Evolutionary conservation across 495 filamentous ascomycete species (phyloP), one percentile per base, ranked within the genome.

Genomic region (Penicillium soppii): DNA sequence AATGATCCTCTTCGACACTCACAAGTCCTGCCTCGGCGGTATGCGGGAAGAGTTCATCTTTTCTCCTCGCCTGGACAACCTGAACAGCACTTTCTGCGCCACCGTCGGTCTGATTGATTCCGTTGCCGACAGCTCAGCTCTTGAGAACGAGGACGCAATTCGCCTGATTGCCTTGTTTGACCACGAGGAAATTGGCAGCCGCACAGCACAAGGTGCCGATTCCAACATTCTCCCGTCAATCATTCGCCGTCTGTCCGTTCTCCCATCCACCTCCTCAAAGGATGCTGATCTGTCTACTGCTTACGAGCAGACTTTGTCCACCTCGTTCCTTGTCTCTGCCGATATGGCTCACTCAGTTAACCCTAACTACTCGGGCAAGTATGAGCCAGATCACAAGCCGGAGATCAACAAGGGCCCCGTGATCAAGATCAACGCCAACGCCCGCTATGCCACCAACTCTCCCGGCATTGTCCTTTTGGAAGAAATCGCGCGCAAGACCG

Each of bases 381-480:
- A 97, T 69, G 94, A 99, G 74, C 66, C 81, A 30, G 85, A 88
- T 53, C 94, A 97, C 71, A 82, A 87, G 45, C 94, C 95, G 4
- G 86, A 94, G 62, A 92, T 97, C 78, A 99, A 99, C 79, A 89
- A 90, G 68, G 94, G 94, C 30, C 86, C 89, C 13, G 92, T 97
- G 33, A 89, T 99, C 74, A 99, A 99, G 75, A 78, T 99, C 74
- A 99, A 99, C 68, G 94, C 95, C 42, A 97, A 97, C 64, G 89
- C 91, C 43, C 85, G 92, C 42, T 99, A 99, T 68, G 89, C 91
- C 32, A 97, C 94, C 47, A 97, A 96, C 73, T 88, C 90, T 3
- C 94, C 95, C 12, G 94, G 95, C 15, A 96, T 97, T 54, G 92
- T 95, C 8, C 76, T 97, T 21, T 69, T 97, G 27, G 87, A 96